Evolutionary conservation across 2,329 filamentous ascomycete species (phyloP), one percentile per base, ranked within the genome.

Genomic region (Nectriaceae sp.): DNA sequence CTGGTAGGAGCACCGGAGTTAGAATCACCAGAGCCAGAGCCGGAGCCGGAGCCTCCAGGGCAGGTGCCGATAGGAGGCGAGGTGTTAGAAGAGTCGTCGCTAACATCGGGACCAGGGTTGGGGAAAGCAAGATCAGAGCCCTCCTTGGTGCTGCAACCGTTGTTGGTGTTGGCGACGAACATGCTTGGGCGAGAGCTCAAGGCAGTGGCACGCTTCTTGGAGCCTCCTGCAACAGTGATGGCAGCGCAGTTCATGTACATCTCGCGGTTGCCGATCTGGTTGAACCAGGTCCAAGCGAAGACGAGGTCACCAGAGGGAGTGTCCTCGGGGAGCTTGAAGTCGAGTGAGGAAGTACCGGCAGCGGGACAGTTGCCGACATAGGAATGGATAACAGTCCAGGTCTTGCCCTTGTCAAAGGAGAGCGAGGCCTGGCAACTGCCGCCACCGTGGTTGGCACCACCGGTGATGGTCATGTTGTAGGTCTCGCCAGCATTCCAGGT

Each of bases 231-330:
- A 64, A 91, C 84, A 53, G 79, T 82, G 59, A 92, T 79, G 43
- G 80, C 76, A 6, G 89, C 88, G 64, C 89, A 94, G 71, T 90
- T 90, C 86, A 90, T 90, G 78, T 94, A 94, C 81, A 88, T 89
- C 67, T 93, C 89, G 40, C 89, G 80, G 71, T 91, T 91, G 21
- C 89, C 88, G 35, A 87, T 70, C 55, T 83, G 74, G 75, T 90
- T 90, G 72, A 88, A 86, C 86, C 86, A 89, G 21, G 83, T 84
- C 89, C 89, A 93, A 31, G 84, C 83, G 42, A 92, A 79, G 38
- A 92, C 67, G 48, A 83, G 86, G 26, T 84, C 79, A 69, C 69
- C 74, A 51, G 69, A 62, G n/a, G 83, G 82, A 1, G 83, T 81
- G 55, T 86, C 82, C 3, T 70, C 67, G 8, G 88, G 88, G 24